Evolutionary conservation across 2,329 filamentous ascomycete species (phyloP).

Genomic region (Sclerotinia borealis): DNA sequence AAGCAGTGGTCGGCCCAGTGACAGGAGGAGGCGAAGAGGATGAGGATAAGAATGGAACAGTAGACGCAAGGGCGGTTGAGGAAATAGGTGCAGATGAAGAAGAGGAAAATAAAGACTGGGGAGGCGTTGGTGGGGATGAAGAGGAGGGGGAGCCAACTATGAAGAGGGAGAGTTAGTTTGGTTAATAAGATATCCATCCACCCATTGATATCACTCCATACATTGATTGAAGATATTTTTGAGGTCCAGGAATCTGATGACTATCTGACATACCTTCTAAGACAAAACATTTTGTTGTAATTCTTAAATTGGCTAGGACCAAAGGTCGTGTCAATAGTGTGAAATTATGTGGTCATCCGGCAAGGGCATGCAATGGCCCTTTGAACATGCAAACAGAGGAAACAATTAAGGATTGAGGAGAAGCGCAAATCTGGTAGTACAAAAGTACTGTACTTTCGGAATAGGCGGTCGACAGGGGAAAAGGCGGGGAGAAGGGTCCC

Average conservation of each 20-base stretch:
- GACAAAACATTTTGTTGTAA: conserved; percentile 49
- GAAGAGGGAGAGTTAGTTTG: conserved; percentile 7
- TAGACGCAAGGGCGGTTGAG: conserved; percentile 96
- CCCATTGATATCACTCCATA: neutral
- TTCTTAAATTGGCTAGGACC: neutral
- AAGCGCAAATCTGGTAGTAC: neutral
- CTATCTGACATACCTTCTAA: conserved; percentile 45
- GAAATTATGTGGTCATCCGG: conserved; percentile 24
- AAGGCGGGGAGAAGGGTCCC: neutral
- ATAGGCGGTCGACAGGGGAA: neutral
- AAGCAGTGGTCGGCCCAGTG: conserved; percentile 88
- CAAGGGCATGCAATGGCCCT: neutral
- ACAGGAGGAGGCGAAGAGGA: conserved; percentile 87
- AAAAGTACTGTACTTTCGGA: neutral
- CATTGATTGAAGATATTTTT: neutral
- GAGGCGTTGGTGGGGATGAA: conserved; percentile 85
- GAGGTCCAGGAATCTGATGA: neutral
- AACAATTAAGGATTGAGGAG: neutral
- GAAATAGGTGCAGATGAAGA: conserved; percentile 91
- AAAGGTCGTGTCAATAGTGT: conserved; percentile 9
- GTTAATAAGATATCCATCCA: neutral
- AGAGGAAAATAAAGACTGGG: conserved; percentile 78
- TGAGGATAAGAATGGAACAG: conserved; percentile 90
- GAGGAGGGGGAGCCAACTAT: conserved; percentile 77
- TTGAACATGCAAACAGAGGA: neutral